Conservation (phyloP, 2,329 filamentous ascomycete genomes). For the Epichloe amarillans region DNA sequence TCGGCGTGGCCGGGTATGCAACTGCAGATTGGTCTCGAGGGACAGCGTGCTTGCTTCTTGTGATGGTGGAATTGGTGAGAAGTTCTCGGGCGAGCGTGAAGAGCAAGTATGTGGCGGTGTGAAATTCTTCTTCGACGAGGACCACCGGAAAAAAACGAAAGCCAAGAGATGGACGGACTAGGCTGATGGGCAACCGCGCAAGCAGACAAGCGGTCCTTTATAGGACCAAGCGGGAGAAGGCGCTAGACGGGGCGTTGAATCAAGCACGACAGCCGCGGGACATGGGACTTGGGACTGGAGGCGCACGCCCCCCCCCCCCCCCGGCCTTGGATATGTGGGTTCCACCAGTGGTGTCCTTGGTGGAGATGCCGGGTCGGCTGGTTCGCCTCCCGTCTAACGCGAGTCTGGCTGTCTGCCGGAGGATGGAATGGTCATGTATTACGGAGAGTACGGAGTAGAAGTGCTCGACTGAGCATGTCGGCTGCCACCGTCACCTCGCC, state of each 20-base stretch:
- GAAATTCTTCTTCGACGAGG: not conserved
- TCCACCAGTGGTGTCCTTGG: not conserved
- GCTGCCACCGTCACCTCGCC: no score
- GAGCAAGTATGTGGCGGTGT: not conserved
- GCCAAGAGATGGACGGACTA: not conserved
- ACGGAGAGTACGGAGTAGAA: no score
- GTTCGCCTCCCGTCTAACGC: slow-evolving; percentile 1
- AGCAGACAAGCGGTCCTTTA: slow-evolving; percentile 6
- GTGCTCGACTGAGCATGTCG: no score
- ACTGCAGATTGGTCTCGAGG: not conserved
- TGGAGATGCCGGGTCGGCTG: slow-evolving; percentile 4
- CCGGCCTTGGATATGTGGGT: not conserved
- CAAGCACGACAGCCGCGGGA: not conserved
- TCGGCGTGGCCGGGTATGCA: not conserved
- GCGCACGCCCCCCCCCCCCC: not conserved
- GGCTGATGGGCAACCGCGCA: slow-evolving; percentile 4
- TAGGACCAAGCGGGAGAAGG: slow-evolving; percentile 4
- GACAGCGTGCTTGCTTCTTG: not conserved
- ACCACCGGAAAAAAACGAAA: not conserved
- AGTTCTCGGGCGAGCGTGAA: not conserved
- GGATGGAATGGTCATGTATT: no score
- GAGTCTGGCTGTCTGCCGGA: no score
- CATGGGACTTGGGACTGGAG: not conserved
- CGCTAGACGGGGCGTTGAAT: slow-evolving; percentile 4
- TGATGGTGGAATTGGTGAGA: not conserved